Base-by-base conservation (phyloP, 768 basidiomycete species). In the Lactarius hatsudake region DNA sequence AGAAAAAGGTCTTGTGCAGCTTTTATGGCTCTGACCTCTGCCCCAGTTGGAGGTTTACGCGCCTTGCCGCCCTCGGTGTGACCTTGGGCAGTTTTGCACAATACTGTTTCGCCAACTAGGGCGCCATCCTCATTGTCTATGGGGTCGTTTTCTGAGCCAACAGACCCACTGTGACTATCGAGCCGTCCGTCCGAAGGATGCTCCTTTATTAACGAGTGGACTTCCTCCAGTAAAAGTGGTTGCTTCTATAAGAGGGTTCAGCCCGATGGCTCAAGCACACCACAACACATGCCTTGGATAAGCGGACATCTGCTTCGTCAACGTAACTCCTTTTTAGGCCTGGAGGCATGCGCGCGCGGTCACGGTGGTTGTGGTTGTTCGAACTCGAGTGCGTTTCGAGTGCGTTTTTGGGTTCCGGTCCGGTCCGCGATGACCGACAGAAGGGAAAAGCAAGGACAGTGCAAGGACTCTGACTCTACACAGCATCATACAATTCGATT, bases 1-100 rank as follows among this genome's bases (percentile, higher is more conserved):
- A 84, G 82, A 75, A 87, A 93, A 26, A 94, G 79, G 64, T 91
- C 85, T 30, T 83, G 81, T 18, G 89, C 89, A 69, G 91, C 91
- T 73, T 87, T 89, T 69, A 94, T 87, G 7, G 76, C 77, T 63
- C 86, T 81, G 55, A 94, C 78, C 74, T 94, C 91, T 66, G 86
- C 83, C 56, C 88, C 87, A 20, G 86, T 86, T 18, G 89, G 88
- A 4, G 87, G 84, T 69, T 83, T 84, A 59, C 79, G 81, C 20
- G 60, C 43, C 23, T 67, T 71, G 8, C 65, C 65, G 23, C 53
- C 56, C 55, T 53, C 32, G 63, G 34, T 36, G 4, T 43, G 48
- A 40, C 20, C 58, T 70, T 13, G 51, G 7, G 15, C 23, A 23
- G 38, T 34, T 15, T 54, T n/a, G 48, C 5, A 55, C 18, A 2